These are phyloP conservation scores for Vararia minispora DNA, from an alignment of 768 basidiomycete genomes.

Conservation along the genomic window DNA sequence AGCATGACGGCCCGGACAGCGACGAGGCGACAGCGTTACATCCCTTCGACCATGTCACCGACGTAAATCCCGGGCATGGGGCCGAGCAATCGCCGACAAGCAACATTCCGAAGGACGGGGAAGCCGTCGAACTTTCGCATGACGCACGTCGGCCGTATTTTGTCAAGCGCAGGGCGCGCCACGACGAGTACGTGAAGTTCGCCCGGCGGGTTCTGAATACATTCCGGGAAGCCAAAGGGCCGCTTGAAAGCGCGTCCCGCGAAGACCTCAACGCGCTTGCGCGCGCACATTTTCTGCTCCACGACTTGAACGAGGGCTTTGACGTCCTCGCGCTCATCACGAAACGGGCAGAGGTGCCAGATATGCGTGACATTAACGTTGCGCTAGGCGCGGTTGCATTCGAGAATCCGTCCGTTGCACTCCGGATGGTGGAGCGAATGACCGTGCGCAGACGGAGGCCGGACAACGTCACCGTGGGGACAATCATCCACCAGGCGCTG, in stretches of 20 bases:
- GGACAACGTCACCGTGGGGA: constrained; percentile 46
- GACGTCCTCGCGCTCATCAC: constrained; percentile 34
- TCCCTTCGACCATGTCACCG: too few species aligned
- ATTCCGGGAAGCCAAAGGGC: constrained; percentile 33
- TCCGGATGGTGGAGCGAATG: constrained; percentile 41
- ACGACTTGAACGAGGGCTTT: constrained; percentile 35
- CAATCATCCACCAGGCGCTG: constrained; percentile 49
- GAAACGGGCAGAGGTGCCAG: constrained; percentile 40
- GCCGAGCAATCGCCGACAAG: not conserved
- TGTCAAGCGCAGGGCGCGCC: too few species aligned
- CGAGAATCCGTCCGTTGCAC: constrained; percentile 35
- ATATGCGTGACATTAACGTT: constrained; percentile 56
- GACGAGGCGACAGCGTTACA: not conserved
- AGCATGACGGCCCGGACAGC: not conserved
- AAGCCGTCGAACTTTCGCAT: not conserved
- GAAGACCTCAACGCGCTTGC: constrained; percentile 47
- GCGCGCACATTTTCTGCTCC: constrained; percentile 49
- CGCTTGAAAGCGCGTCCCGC: constrained; percentile 37
- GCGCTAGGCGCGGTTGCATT: constrained; percentile 43
- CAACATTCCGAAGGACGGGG: constrained; percentile 10
- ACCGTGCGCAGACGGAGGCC: constrained; percentile 33
- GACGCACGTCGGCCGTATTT: too few species aligned
- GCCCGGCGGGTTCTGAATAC: constrained; percentile 31
- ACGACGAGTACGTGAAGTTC: constrained; percentile 27
- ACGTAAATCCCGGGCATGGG: not conserved